Conservation (phyloP, 306 rosid species). For the Citrullus amarus region DNA sequence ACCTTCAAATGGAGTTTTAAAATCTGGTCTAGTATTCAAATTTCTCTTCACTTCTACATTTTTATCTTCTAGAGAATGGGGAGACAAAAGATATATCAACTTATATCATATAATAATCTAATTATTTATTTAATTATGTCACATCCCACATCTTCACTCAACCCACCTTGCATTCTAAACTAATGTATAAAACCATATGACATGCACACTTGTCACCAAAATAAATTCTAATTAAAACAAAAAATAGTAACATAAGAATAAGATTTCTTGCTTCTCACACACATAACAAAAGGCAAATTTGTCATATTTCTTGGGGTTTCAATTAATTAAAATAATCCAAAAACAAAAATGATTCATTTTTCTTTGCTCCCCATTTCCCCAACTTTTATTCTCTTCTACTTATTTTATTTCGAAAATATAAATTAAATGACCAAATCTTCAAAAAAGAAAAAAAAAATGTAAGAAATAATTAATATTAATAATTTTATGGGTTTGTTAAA, state of each 20-base stretch:
- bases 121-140: background rate
- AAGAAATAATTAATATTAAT: background rate
- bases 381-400: background rate
- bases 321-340: background rate
- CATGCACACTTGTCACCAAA: background rate
- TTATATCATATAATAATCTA: too few species aligned
- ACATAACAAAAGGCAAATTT: background rate
- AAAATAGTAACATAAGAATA: background rate
- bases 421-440: background rate
- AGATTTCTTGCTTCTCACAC: background rate
- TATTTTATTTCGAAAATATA: background rate
- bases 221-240: background rate
- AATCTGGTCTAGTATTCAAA: too few species aligned
- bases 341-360: background rate
- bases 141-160: background rate
- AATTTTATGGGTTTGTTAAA: background rate
- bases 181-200: background rate
- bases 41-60: too few species aligned
- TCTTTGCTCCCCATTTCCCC: slow-evolving; percentile 2
- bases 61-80: too few species aligned
- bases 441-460: background rate
- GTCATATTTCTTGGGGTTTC: background rate
- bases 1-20: too few species aligned
- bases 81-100: too few species aligned
- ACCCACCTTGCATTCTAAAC: background rate